Percentiles rank a stretch among this genome's conserved stretches.
Conservation (phyloP, 2,329 filamentous ascomycete genomes). For the Calonectria montana region DNA sequence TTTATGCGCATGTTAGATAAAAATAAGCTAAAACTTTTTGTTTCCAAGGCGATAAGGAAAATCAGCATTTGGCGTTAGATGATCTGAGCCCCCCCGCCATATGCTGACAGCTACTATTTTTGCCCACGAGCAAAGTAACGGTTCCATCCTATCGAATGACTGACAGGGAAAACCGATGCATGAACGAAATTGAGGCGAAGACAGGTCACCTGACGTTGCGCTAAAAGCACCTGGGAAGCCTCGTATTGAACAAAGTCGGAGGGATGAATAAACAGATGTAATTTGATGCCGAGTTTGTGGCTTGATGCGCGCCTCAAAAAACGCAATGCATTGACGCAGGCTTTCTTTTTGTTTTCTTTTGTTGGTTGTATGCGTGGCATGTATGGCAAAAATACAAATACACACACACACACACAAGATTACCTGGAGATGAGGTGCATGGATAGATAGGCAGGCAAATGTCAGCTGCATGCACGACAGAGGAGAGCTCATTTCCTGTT, state of each 20-base stretch:
- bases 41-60: not conserved
- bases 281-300: not conserved
- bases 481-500: not conserved
- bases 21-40: not conserved
- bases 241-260: not conserved
- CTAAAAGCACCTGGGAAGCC: not conserved
- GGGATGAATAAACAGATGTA: not conserved
- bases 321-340: not conserved
- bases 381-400: not conserved
- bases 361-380: not conserved
- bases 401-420: no score
- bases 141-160: no score
- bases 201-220: not conserved
- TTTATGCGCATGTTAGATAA: not conserved
- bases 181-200: not conserved
- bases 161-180: not conserved
- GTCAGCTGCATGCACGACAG: not conserved
- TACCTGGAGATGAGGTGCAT: not conserved
- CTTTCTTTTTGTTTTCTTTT: not conserved
- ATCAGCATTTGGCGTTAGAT: not conserved
- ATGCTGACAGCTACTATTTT: not conserved
- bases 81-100: not conserved
- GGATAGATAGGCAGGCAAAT: not conserved
- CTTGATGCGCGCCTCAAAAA: not conserved
- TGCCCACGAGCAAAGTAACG: not conserved